Evolutionary conservation across 805 yeast species (phyloP).

Genomic region (Pichia pseudocactophila): DNA sequence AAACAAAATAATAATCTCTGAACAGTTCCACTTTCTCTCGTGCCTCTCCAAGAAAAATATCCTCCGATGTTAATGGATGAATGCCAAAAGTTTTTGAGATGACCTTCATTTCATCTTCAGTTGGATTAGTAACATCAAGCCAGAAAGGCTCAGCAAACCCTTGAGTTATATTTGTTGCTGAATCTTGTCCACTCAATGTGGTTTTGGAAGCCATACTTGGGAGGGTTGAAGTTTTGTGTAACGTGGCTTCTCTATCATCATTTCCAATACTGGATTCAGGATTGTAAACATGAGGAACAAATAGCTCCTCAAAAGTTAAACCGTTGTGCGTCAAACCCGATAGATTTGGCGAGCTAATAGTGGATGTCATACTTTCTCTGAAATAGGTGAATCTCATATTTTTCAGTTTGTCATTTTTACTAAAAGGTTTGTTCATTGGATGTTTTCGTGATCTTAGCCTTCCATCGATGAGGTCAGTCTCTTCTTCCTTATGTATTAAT

Average conservation of each 20-base stretch:
- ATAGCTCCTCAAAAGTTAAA: slow-evolving; percentile 52
- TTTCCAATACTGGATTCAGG: background rate
- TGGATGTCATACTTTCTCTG: slow-evolving; percentile 80
- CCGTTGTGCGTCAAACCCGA: slow-evolving; percentile 59
- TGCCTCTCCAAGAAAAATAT: slow-evolving; percentile 85
- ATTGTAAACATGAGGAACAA: slow-evolving; percentile 37
- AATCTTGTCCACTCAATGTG: slow-evolving; percentile 1
- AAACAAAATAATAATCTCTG: slow-evolving; percentile 82
- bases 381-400: slow-evolving; percentile 83
- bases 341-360: slow-evolving; percentile 82
- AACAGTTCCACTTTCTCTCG: slow-evolving; percentile 93
- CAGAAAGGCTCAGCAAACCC: slow-evolving; percentile 53
- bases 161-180: slow-evolving; percentile 2
- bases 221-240: background rate
- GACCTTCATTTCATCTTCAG: slow-evolving; percentile 95
- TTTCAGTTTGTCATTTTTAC: slow-evolving; percentile 24
- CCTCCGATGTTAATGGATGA: slow-evolving; percentile 95
- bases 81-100: slow-evolving; percentile 85
- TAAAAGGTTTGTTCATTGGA: slow-evolving; percentile 52
- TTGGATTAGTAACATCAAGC: slow-evolving; percentile 88
- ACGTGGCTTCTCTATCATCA: background rate
- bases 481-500: slow-evolving; percentile 35
- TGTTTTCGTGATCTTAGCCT: slow-evolving; percentile 67
- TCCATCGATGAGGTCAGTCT: slow-evolving; percentile 48
- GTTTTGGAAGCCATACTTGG: background rate